Evolutionary conservation across 2,329 filamentous ascomycete genomes (phyloP), one percentile per base, ranked within the genome.

Genomic region (Stenocarpella maydis): DNA sequence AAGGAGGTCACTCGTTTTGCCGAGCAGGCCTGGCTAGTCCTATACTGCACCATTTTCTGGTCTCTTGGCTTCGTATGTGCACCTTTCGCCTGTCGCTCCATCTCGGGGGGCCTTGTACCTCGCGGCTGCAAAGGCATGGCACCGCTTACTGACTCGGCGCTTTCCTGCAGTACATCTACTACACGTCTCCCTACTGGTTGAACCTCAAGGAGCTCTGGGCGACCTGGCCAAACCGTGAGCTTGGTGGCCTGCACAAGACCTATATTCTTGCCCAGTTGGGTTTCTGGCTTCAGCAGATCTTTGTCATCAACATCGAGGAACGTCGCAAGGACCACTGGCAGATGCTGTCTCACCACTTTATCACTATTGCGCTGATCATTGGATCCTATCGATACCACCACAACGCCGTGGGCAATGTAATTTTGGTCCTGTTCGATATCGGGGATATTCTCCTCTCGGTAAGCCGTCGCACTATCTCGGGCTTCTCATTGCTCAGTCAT

Each of bases 221-320:
- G 39, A 86, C 90, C 77, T 98, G 93, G 90, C 96, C 96, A 0
- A 86, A 88, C 74, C 89, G 94, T 63, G 90, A 96, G 76, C 85
- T 97, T 70, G 84, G 85, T 19, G 90, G 91, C 10, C 80, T 93
- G 15, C 89, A 92, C 82, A 98, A 98, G 83, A 90, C 88, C 80
- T 99, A 99, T 81, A 93, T 97, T 76, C 86, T 99, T 39, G 91
- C 91, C 17, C 95, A 98, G 79, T 92, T 95, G 81, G 91, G 92
- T 28, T 98, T 98, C 80, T 98, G 94, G 92, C 81, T 98, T 58
- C 95, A 98, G 82, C 95, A 97, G 82, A 92, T 98, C 73, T 84
- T 98, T 39, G 93, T 98, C 69, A 93, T 98, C 78, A 92, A 98
- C 81, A 94, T 98, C 71, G 96, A 99, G 81, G 93, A 97, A 81